Conservation (phyloP, 306 rosid species). For the Purshia tridentata region DNA sequence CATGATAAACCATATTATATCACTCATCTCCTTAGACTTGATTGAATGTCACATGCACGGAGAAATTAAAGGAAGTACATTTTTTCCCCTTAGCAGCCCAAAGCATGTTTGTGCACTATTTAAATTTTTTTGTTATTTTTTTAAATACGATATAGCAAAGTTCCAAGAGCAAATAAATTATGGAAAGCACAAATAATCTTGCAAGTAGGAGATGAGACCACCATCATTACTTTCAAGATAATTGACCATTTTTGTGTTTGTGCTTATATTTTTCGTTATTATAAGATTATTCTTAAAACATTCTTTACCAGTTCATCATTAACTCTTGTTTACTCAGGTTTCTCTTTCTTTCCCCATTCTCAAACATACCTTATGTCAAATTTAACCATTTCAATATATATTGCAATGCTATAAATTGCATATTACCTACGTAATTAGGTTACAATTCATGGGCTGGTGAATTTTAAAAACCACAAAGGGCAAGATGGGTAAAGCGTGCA, state of each 20-base stretch:
- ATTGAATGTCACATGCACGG: neutral
- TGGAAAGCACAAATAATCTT: neutral
- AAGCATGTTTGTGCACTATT: neutral
- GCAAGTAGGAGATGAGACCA: neutral
- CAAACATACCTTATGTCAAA: too few relatives aligned
- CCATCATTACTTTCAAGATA: neutral
- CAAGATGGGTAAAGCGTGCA: too few relatives aligned
- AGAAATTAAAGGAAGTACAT: neutral
- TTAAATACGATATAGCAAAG: neutral
- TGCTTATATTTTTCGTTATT: neutral
- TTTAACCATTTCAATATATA: too few relatives aligned
- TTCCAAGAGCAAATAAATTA: slow-evolving; percentile 1
- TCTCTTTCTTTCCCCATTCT: too few relatives aligned
- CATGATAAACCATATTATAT: neutral
- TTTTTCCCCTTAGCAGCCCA: neutral
- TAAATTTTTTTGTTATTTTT: neutral
- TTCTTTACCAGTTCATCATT: too few relatives aligned
- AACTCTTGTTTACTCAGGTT: too few relatives aligned
- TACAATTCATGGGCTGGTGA: too few relatives aligned
- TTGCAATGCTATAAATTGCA: too few relatives aligned
- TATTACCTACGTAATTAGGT: too few relatives aligned
- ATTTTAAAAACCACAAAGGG: too few relatives aligned
- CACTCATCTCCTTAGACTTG: slow-evolving; percentile 8
- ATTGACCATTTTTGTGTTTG: neutral
- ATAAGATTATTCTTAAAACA: too few relatives aligned